phyloP scores from a whole-genome alignment of 2,329 filamentous ascomycete genomes.

The Aspergillus sp. region DNA sequence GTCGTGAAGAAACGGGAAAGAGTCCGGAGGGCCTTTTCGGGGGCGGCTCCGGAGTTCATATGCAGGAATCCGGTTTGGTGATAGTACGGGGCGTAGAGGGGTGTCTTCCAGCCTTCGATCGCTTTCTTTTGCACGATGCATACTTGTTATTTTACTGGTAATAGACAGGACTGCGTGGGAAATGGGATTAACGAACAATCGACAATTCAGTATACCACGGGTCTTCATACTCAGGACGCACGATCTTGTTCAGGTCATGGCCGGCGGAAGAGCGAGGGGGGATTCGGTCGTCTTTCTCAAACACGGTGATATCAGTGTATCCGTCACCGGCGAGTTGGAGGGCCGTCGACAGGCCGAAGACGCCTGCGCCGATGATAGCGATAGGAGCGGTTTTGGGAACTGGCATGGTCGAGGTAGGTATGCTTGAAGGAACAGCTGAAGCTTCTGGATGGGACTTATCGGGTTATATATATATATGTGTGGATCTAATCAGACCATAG shows the following conservation, averaged over 20 bases:
- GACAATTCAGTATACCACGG: conserved; percentile 49
- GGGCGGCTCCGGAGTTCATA: conserved; percentile 41
- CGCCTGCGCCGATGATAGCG: conserved; percentile 39
- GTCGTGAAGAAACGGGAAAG: conserved; percentile 37
- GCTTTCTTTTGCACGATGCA: conserved; percentile 38
- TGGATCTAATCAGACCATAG: background rate
- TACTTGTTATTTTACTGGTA: background rate
- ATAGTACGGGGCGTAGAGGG: conserved; percentile 48
- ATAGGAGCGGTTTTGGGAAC: conserved; percentile 13
- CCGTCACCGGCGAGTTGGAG: conserved; percentile 39
- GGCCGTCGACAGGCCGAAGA: conserved; percentile 46
- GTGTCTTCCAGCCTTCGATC: conserved; percentile 46
- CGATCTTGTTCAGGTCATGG: conserved; percentile 55
- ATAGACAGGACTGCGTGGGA: background rate
- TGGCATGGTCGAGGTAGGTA: background rate
- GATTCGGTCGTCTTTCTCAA: conserved; percentile 38
- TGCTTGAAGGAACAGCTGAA: too few relatives aligned
- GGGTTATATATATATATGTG: background rate
- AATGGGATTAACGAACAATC: conserved; percentile 30
- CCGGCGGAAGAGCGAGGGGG: conserved; percentile 48
- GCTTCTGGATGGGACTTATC: too few relatives aligned
- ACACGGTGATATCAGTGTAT: conserved; percentile 42
- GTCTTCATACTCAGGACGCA: conserved; percentile 53
- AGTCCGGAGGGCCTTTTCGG: conserved; percentile 42
- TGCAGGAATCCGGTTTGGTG: conserved; percentile 46